These are phyloP conservation scores for Tilletiaria anomala DNA, from an alignment of 1,284 basidiomycete genomes.

Conservation along the genomic window DNA sequence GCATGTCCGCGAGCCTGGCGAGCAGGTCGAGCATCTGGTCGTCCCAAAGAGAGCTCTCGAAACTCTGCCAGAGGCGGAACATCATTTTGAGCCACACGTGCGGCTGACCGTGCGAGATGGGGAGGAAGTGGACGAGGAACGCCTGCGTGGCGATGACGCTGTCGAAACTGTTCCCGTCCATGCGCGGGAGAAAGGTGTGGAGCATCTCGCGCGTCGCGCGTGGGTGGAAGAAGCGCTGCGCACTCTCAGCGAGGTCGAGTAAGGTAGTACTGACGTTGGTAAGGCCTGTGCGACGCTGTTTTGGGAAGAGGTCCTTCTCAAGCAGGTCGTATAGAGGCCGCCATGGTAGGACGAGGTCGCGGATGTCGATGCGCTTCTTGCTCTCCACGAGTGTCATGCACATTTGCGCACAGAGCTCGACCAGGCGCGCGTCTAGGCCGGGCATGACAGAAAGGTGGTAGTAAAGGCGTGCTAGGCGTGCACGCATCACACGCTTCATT, in stretches of 20 bases:
- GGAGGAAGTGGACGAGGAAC: conserved; percentile 36
- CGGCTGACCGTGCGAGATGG: conserved; percentile 20
- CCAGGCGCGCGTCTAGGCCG: conserved; percentile 43
- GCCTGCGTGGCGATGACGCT: conserved; percentile 40
- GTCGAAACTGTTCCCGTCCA: conserved; percentile 61
- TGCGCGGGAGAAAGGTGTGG: conserved; percentile 54
- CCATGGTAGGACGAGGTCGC: conserved; percentile 78
- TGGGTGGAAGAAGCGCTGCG: conserved; percentile 78
- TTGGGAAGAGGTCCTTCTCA: conserved; percentile 66
- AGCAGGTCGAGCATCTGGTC: conserved; percentile 71
- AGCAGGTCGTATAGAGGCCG: conserved; percentile 67
- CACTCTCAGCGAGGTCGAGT: conserved; percentile 67
- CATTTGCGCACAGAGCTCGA: too few relatives aligned
- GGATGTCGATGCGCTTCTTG: conserved; percentile 59
- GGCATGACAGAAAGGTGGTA: conserved; percentile 64
- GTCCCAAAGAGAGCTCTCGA: conserved; percentile 64
- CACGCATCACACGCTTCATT: conserved; percentile 48
- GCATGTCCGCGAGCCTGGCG: conserved; percentile 60
- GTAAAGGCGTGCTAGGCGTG: conserved; percentile 64
- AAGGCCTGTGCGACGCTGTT: conserved; percentile 44
- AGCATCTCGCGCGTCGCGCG: conserved; percentile 71
- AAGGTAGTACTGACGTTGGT: conserved; percentile 63
- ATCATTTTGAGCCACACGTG: conserved; percentile 33
- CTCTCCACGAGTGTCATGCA: too few relatives aligned
- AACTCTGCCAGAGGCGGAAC: conserved; percentile 71